These are phyloP conservation scores for Phragmites australis DNA, from an alignment of 176 grass and related monocot species.

Conservation along the genomic window DNA sequence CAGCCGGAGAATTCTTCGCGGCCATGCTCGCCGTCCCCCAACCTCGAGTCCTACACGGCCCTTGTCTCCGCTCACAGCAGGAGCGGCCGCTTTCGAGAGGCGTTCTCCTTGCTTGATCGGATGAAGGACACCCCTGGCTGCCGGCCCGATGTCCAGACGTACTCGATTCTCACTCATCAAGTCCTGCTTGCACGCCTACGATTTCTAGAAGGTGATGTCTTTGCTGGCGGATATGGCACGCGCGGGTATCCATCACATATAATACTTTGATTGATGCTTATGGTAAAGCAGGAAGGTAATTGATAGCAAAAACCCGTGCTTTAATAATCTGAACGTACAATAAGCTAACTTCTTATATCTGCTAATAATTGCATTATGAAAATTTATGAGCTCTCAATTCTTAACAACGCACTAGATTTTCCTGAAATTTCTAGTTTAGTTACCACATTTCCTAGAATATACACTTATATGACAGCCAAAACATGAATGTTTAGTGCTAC, in stretches of 20 bases:
- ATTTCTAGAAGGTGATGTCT: constrained; percentile 68
- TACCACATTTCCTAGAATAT: background rate
- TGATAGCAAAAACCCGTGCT: background rate
- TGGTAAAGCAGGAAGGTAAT: constrained; percentile 87
- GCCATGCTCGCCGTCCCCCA: constrained; percentile 75
- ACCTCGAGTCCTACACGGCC: constrained; percentile 80
- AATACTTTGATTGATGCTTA: constrained; percentile 92
- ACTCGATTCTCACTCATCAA: constrained; percentile 98
- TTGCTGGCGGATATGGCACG: constrained; percentile 71
- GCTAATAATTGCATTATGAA: background rate
- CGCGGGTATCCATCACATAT: constrained; percentile 69
- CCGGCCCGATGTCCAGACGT: constrained; percentile 76
- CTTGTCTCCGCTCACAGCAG: constrained; percentile 83
- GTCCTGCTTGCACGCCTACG: constrained; percentile 79
- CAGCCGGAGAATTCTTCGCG: constrained; percentile 81
- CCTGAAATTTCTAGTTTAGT: background rate
- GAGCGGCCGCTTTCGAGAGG: constrained; percentile 68
- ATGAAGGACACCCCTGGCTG: constrained; percentile 80
- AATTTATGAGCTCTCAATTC: background rate
- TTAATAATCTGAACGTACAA: background rate
- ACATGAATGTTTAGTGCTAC: background rate
- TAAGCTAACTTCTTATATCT: background rate
- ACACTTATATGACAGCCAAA: background rate
- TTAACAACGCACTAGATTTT: background rate
- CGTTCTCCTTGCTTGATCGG: constrained; percentile 65